Percentiles rank a stretch among this genome's conserved stretches.
Conservation (phyloP, 2,329 filamentous ascomycete species). For the Neurospora crassa region DNA sequence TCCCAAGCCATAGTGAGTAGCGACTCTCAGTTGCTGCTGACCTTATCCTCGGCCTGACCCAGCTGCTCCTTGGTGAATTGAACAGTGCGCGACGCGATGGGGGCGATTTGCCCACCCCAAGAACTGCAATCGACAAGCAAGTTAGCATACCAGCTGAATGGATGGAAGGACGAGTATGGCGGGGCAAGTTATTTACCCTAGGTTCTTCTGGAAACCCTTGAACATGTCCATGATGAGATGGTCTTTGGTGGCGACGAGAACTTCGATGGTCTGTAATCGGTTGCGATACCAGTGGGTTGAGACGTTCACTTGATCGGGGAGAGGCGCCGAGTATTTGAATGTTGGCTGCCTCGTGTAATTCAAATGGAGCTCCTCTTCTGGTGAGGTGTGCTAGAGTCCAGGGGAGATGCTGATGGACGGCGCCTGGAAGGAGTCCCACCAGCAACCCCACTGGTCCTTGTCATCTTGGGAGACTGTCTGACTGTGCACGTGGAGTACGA, state of each 20-base stretch:
- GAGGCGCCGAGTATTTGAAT: not conserved
- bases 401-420: conserved; percentile 30
- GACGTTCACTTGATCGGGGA: conserved; percentile 3
- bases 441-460: not conserved
- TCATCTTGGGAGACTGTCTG: not conserved
- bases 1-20: not conserved
- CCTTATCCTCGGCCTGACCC: conserved; percentile 90
- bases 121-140: conserved; percentile 31
- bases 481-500: not conserved
- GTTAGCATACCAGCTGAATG: conserved; percentile 18
- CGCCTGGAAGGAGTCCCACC: conserved; percentile 23
- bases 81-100: conserved; percentile 86
- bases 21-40: conserved; percentile 23
- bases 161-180: not conserved
- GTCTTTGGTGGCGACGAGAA: not conserved
- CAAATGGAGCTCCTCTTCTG: not conserved
- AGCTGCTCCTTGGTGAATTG: conserved; percentile 98
- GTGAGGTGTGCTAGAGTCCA: not conserved
- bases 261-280: not conserved
- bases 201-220: conserved; percentile 46
- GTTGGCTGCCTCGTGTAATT: not conserved
- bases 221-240: conserved; percentile 42
- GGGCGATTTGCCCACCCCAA: conserved; percentile 74
- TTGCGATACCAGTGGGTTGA: not conserved
- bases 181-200: conserved; percentile 34